Conservation (phyloP, 805 yeast genomes). For the Yueomyces sinensis region DNA sequence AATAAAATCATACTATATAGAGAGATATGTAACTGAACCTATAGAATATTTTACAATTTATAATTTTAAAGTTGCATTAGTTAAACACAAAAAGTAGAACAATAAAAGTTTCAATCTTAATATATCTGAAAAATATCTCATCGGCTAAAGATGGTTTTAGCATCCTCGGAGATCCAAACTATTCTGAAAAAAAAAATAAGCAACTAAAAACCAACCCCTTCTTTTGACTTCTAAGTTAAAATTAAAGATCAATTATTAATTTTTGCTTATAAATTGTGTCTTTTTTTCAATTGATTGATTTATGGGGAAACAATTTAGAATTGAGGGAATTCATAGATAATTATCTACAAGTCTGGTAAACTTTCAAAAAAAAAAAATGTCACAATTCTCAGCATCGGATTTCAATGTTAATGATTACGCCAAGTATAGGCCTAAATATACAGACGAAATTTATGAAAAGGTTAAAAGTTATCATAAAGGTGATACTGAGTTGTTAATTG, state of each 20-base stretch:
- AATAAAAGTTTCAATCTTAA: not conserved
- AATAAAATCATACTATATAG: not conserved
- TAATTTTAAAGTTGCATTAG: too few species aligned
- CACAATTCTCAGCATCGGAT: conserved; percentile 42
- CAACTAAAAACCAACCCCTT: too few species aligned
- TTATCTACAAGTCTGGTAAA: too few species aligned
- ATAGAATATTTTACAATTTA: not conserved
- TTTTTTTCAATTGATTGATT: too few species aligned
- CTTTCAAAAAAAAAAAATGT: conserved; percentile 29
- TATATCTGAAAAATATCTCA: not conserved
- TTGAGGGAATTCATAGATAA: too few species aligned
- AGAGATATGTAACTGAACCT: not conserved
- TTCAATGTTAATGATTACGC: conserved; percentile 44
- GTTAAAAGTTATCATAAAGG: conserved; percentile 27
- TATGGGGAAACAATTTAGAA: too few species aligned
- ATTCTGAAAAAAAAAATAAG: too few species aligned
- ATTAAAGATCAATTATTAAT: too few species aligned
- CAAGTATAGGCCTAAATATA: conserved; percentile 55
- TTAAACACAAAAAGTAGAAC: not conserved
- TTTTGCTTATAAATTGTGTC: too few species aligned
- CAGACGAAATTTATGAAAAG: conserved; percentile 32
- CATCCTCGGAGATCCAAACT: too few species aligned
- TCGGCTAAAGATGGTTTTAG: too few species aligned
- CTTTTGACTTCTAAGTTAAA: too few species aligned
- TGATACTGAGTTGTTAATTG: conserved; percentile 32